phyloP scores from a whole-genome alignment of 2,329 filamentous ascomycete species.

The Fusarium illudens region DNA sequence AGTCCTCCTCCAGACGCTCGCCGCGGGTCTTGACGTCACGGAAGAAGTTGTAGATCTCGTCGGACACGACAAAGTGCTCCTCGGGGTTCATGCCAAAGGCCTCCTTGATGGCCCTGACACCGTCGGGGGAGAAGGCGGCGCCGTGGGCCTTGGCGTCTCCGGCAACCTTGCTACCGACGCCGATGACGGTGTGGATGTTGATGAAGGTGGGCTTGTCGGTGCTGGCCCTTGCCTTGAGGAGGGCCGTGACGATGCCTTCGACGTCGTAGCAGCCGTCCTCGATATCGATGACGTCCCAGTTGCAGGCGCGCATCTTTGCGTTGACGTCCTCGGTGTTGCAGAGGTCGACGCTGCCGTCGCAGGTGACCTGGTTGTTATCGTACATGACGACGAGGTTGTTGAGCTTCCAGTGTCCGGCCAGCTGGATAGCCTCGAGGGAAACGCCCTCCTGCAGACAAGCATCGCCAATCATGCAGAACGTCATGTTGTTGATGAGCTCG shows the following conservation, averaged over 20 bases:
- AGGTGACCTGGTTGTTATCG: constrained; percentile 69
- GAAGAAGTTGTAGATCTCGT: constrained; percentile 62
- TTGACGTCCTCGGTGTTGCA: constrained; percentile 66
- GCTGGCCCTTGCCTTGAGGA: constrained; percentile 54
- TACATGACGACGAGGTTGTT: constrained; percentile 67
- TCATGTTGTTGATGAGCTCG: constrained; percentile 59
- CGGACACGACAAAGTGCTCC: constrained; percentile 48
- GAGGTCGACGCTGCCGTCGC: constrained; percentile 63
- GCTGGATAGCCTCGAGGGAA: constrained; percentile 62
- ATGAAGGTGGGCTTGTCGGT: constrained; percentile 64
- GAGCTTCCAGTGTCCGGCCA: constrained; percentile 64
- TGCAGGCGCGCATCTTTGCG: constrained; percentile 64
- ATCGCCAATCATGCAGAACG: constrained; percentile 66
- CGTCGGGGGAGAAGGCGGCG: constrained; percentile 62
- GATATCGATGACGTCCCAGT: constrained; percentile 65
- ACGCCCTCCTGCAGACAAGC: constrained; percentile 68
- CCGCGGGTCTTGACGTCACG: constrained; percentile 54
- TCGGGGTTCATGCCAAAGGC: constrained; percentile 48
- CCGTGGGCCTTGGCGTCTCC: constrained; percentile 65
- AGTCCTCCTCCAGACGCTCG: constrained; percentile 55
- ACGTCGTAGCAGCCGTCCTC: constrained; percentile 62
- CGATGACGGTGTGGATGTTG: constrained; percentile 66
- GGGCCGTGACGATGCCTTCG: constrained; percentile 50
- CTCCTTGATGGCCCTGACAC: constrained; percentile 55
- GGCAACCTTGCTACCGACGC: constrained; percentile 58